Evolutionary conservation across 2,329 filamentous ascomycete species (phyloP), one percentile per base, ranked within the genome.

Genomic region (Blastomyces emzantsi): DNA sequence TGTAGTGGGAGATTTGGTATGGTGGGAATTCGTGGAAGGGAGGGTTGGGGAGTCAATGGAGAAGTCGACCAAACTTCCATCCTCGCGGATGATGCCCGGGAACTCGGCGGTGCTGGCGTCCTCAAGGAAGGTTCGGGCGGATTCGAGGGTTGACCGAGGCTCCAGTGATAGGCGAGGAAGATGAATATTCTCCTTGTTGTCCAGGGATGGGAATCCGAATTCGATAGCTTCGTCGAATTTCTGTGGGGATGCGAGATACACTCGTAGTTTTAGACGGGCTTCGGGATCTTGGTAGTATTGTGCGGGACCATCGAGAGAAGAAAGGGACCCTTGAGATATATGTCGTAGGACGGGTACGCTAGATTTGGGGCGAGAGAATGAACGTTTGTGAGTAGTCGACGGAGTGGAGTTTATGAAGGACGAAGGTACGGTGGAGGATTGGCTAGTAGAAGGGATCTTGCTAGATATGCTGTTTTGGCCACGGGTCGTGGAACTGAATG

Each of bases 171-270:
- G 28, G 4, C 64, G 64, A 33, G 57, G 41, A 2, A 64, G 68
- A 1, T 62, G 62, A 17, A 67, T 45, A 39, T 70, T 71, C 19
- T 75, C 71, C 59, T 75, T 75, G 61, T 74, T 66, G 64, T 78
- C 71, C 64, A 78, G 65, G 4, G 78, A 73, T 0, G 92, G 91
- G 70, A 97, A 97, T 0, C 93, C 93, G 75, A 95, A 97, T 73
- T 96, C 90, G 61, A 97, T 85, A 1, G 90, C 92, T 76, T 97
- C 93, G 73, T 97, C 93, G 69, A 97, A 97, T 73, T 96, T 96
- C 69, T 96, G 90, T 0, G 92, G 89, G 1, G 92, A 96, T 8
- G 90, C 89, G 25, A 96, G 83, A 70, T 92, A 96, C 7, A 90
- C 86, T 15, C 92, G 87, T 25, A 97, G 80, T 76, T 95, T 96